Conservation (phyloP, 345 rosid species). For the Acer campestre region DNA sequence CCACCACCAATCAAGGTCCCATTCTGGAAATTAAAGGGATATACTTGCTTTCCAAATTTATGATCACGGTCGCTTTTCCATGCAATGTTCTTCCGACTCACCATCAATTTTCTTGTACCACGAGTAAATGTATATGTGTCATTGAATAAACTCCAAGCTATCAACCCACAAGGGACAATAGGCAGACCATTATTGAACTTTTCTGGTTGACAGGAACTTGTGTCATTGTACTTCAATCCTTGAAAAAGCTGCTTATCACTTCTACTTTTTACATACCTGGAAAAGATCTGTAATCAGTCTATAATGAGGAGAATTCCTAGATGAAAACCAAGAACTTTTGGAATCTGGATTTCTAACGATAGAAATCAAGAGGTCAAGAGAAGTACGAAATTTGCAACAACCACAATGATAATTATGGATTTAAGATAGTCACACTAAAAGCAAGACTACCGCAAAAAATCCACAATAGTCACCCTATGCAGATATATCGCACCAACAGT, state of each 20-base stretch:
- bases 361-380: neutral
- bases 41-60: constrained; percentile 78
- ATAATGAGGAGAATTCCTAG: constrained; percentile 12
- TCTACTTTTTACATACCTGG: constrained; percentile 87
- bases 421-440: neutral
- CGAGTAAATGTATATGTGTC: constrained; percentile 67
- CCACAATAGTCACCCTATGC: neutral
- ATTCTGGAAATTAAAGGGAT: constrained; percentile 80
- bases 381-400: neutral
- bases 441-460: neutral
- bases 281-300: constrained; percentile 6
- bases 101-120: constrained; percentile 38
- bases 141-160: constrained; percentile 91
- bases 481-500: neutral
- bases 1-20: constrained; percentile 79
- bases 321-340: neutral
- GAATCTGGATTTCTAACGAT: neutral
- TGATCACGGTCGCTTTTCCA: constrained; percentile 84
- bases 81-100: constrained; percentile 65
- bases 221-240: constrained; percentile 46
- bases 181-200: constrained; percentile 59
- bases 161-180: constrained; percentile 78
- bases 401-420: neutral
- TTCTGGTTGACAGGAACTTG: constrained; percentile 73
- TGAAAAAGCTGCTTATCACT: constrained; percentile 71